Evolutionary conservation across 257 asterid species (phyloP), one percentile per base, ranked within the genome.

Genomic region (Solanum commersonii): DNA sequence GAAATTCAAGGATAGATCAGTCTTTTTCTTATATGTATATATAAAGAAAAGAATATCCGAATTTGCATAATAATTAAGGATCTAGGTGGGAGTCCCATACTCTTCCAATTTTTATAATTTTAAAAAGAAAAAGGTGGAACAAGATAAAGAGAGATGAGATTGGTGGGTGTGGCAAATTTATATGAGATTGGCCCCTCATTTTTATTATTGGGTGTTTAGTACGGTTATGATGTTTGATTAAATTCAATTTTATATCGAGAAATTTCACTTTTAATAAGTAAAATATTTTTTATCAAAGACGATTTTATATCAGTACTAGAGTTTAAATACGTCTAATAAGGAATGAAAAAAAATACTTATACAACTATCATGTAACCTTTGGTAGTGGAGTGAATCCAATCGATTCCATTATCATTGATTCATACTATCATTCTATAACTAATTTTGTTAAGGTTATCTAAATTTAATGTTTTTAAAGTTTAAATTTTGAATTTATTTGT

Each of bases 241-340:
- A 15, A 31, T 31, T 15, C 2, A 15, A 31, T 2, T 31, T 16
- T 29, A 3, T 68, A 0, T 13, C 0, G 0, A 31, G 0, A 16
- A 71, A 0, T 31, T 31, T 7, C 0, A 71, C 1, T 12, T 63
- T 63, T 10, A 6, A 15, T 1, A 8, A 29, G n/a, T 29, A 70
- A 68, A 68, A 68, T 31, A 0, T 2, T 68, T 25, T 67, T 37
- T 2, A 68, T 16, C 0, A 49, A 49, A 15, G 1, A 52, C 3
- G 4, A 52, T 0, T 16, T 52, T 0, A 16, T 16, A 16, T 0
- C 1, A 70, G 4, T 2, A 29, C 4, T 70, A 0, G 1, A 33
- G 10, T 8, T 1, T 2, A 71, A 15, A 15, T 14, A 31, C 1
- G 2, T 71, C 1, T 15, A 8, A 71, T 31, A 7, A 72, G 5